These are phyloP conservation scores for Didymella sp. DNA, from an alignment of 2,329 filamentous ascomycete species.

Conservation along the genomic window DNA sequence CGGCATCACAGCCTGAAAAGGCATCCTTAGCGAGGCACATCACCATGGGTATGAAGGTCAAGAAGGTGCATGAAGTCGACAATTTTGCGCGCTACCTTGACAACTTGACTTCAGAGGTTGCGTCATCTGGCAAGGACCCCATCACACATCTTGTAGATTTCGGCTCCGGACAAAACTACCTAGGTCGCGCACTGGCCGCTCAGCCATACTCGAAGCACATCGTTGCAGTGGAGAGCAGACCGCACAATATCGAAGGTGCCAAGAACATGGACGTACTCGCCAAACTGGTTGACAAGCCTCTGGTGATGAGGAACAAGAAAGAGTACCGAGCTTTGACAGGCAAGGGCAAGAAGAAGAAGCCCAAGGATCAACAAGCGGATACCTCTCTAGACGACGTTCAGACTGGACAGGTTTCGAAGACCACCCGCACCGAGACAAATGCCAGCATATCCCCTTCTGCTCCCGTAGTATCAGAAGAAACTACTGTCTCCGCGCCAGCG, in stretches of 20 bases:
- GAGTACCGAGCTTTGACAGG: constrained; percentile 63
- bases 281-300: constrained; percentile 74
- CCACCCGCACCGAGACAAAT: background rate
- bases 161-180: constrained; percentile 95
- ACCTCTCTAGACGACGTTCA: background rate
- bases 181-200: constrained; percentile 85
- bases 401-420: background rate
- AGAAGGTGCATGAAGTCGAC: constrained; percentile 92
- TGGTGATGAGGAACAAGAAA: constrained; percentile 84
- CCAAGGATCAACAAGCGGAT: constrained; percentile 24
- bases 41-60: constrained; percentile 90
- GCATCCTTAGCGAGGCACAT: constrained; percentile 72
- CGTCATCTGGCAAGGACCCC: constrained; percentile 36
- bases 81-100: constrained; percentile 89
- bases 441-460: background rate
- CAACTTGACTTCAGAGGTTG: constrained; percentile 65
- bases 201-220: constrained; percentile 85
- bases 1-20: constrained; percentile 48
- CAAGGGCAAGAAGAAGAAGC: constrained; percentile 51
- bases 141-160: constrained; percentile 94
- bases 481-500: background rate
- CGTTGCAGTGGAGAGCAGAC: constrained; percentile 86
- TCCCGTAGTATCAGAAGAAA: background rate
- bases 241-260: constrained; percentile 85
- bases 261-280: constrained; percentile 84